Percentiles rank a stretch among this genome's conserved stretches.
Evolutionary conservation across 768 basidiomycete species (phyloP).

Genomic region (Pleurotus platypus): DNA sequence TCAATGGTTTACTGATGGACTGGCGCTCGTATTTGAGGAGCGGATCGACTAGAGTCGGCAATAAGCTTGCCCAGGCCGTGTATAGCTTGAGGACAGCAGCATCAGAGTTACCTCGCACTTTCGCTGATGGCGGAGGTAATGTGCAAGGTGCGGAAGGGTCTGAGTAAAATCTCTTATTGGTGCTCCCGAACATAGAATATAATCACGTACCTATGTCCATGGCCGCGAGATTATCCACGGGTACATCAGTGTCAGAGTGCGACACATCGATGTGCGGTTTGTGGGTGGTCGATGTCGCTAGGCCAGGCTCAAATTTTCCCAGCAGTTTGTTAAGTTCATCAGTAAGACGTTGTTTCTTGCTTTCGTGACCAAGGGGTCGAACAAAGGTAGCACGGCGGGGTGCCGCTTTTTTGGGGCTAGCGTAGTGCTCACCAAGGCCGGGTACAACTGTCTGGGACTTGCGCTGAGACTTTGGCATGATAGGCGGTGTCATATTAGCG

Average conservation of each 20-base stretch:
- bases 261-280: background rate
- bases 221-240: background rate
- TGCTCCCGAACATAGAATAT: background rate
- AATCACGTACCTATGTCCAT: too few species aligned
- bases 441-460: background rate
- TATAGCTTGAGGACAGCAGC: background rate
- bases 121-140: background rate
- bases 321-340: background rate
- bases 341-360: background rate
- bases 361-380: background rate
- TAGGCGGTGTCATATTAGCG: background rate
- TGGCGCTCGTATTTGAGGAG: background rate
- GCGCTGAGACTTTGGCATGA: background rate
- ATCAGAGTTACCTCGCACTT: background rate
- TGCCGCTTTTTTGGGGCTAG: slow-evolving; percentile 1
- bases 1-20: background rate
- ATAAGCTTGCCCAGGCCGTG: background rate
- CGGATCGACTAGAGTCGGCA: background rate
- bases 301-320: background rate
- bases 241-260: background rate
- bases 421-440: slow-evolving; percentile 3
- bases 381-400: background rate
- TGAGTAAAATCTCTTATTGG: background rate
- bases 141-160: background rate
- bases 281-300: background rate